These are phyloP conservation scores for Amanita brunnescens DNA, from an alignment of 768 basidiomycete species.

Conservation along the genomic window DNA sequence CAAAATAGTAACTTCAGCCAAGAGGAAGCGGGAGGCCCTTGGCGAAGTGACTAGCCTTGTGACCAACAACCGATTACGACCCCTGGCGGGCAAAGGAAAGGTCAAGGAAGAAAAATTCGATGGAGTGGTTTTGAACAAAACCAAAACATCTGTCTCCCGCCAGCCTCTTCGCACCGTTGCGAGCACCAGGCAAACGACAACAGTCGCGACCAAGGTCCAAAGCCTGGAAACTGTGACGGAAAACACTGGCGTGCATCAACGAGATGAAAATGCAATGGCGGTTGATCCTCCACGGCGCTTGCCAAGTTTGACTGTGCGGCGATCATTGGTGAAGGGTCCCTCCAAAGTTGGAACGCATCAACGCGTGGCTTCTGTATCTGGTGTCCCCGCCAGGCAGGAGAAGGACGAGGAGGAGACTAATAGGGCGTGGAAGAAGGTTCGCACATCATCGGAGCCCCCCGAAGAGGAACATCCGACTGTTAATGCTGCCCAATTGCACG, in stretches of 20 bases:
- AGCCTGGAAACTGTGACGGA: slow-evolving; percentile 21
- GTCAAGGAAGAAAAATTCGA: slow-evolving; percentile 50
- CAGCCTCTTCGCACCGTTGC: slow-evolving; percentile 50
- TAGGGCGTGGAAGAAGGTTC: slow-evolving; percentile 64
- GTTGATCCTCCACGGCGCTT: slow-evolving; percentile 36
- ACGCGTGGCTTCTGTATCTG: slow-evolving; percentile 15
- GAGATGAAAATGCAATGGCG: slow-evolving; percentile 46
- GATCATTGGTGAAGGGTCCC: slow-evolving; percentile 14
- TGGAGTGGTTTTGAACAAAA: slow-evolving; percentile 49
- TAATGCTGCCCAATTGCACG: slow-evolving; percentile 13
- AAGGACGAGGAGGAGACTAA: slow-evolving; percentile 50
- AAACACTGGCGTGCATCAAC: slow-evolving; percentile 16
- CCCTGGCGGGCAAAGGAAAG: slow-evolving; percentile 40
- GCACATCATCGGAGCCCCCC: slow-evolving; percentile 57
- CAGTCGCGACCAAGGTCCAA: slow-evolving; percentile 15
- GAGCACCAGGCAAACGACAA: slow-evolving; percentile 30
- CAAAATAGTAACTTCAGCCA: slow-evolving; percentile 43
- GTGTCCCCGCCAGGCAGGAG: slow-evolving; percentile 16
- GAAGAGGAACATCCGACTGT: slow-evolving; percentile 28
- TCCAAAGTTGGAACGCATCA: slow-evolving; percentile 21
- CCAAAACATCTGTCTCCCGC: slow-evolving; percentile 35
- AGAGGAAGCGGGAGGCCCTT: slow-evolving; percentile 75
- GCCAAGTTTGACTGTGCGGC: slow-evolving; percentile 32
- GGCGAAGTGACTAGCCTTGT: slow-evolving; percentile 53
- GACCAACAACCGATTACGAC: slow-evolving; percentile 37